Percentiles rank a stretch among this genome's conserved stretches.
Evolutionary conservation across 1,139 yeast species (phyloP).

Genomic region (Sugiyamaella xylanicola): DNA sequence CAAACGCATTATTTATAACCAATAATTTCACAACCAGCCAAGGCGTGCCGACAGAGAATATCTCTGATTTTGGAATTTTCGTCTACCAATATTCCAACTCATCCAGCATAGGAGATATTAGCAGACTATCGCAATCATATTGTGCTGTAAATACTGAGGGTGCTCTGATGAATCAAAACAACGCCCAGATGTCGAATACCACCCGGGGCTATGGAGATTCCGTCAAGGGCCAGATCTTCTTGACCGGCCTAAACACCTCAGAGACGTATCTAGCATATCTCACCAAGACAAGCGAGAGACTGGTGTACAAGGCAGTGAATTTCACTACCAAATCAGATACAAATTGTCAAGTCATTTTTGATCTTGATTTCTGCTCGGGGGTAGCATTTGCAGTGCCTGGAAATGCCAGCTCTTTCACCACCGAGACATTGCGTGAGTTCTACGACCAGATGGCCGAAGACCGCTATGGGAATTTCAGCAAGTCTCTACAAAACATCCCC

Average conservation of each 20-base stretch:
- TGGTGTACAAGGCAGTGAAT: slow-evolving; percentile 58
- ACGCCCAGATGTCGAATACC: slow-evolving; percentile 49
- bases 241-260: slow-evolving; percentile 61
- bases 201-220: slow-evolving; percentile 54
- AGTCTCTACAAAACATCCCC: slow-evolving; percentile 72
- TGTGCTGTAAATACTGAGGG: slow-evolving; percentile 62
- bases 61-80: slow-evolving; percentile 31
- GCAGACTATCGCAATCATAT: slow-evolving; percentile 58
- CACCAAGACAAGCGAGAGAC: slow-evolving; percentile 67
- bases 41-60: slow-evolving; percentile 26
- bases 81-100: slow-evolving; percentile 40
- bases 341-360: slow-evolving; percentile 73
- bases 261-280: slow-evolving; percentile 69
- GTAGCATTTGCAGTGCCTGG: slow-evolving; percentile 92
- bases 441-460: slow-evolving; percentile 67
- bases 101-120: slow-evolving; percentile 11
- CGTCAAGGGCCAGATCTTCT: slow-evolving; percentile 54
- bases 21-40: slow-evolving; percentile 52
- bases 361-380: slow-evolving; percentile 71
- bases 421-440: slow-evolving; percentile 43
- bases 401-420: slow-evolving; percentile 41
- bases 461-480: slow-evolving; percentile 65
- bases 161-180: slow-evolving; percentile 43
- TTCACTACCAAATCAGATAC: slow-evolving; percentile 59
- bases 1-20: slow-evolving; percentile 68